phyloP scores from a whole-genome alignment of 164 flowering plant species.

The Vitis amurensis region DNA sequence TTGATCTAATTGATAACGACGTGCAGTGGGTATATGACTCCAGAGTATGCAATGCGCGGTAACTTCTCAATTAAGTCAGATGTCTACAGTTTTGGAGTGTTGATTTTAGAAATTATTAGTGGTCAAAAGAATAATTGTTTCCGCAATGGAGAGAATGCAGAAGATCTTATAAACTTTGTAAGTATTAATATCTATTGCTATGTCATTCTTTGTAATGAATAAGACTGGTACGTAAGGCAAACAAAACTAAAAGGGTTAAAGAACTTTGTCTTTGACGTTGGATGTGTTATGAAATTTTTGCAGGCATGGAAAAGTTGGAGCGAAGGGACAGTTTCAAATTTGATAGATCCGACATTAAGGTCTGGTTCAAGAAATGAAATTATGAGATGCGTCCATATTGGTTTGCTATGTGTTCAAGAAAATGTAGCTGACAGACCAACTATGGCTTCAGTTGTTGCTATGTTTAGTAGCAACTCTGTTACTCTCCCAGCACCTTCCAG shows the following conservation, averaged over 20 bases:
- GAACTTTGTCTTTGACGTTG: no score
- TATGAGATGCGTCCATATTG: constrained; percentile 48
- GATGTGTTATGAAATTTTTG: neutral
- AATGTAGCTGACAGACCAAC: no score
- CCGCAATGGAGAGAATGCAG: constrained; percentile 9
- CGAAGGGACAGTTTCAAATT: constrained; percentile 21
- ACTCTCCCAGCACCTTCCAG: no score
- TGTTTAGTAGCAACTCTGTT: no score
- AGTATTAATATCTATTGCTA: constrained; percentile 10
- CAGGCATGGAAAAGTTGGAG: constrained; percentile 62
- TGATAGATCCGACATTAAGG: constrained; percentile 31
- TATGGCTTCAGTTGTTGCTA: no score
- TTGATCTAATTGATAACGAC: no score
- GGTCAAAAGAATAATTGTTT: constrained; percentile 33
- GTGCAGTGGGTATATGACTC: constrained; percentile 59
- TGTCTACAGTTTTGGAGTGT: constrained; percentile 57
- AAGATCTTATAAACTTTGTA: constrained; percentile 40
- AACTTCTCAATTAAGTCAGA: constrained; percentile 47
- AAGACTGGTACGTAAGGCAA: no score
- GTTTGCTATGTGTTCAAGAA: constrained; percentile 46
- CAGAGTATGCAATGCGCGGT: constrained; percentile 52
- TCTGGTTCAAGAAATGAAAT: constrained; percentile 25
- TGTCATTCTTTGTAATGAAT: no score
- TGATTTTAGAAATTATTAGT: constrained; percentile 44
- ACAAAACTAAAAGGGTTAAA: no score